These are phyloP conservation scores for Hypoxylon sp. DNA, from an alignment of 2,329 filamentous ascomycete species.

Conservation along the genomic window DNA sequence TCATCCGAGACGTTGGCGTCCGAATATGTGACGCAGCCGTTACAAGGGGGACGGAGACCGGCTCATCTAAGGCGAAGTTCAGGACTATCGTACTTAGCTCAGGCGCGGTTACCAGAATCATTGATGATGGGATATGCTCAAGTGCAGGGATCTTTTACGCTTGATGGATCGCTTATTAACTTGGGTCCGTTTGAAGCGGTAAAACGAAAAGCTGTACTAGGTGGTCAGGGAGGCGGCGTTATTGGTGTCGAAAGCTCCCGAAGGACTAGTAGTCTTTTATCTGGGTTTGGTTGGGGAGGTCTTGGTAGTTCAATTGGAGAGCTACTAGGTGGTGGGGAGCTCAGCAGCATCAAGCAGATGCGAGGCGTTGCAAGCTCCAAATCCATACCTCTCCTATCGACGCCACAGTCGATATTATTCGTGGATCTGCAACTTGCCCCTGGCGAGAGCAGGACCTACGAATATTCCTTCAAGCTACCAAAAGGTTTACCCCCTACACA, in stretches of 20 bases:
- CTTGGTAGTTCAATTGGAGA: slow-evolving; percentile 89
- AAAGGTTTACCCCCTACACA: slow-evolving; percentile 90
- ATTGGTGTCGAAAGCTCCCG: slow-evolving; percentile 80
- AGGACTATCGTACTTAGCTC: slow-evolving; percentile 52
- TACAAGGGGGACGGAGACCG: slow-evolving; percentile 50
- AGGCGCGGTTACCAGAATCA: slow-evolving; percentile 70
- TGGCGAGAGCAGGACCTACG: slow-evolving; percentile 87
- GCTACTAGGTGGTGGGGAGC: slow-evolving; percentile 83
- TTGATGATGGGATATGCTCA: slow-evolving; percentile 99
- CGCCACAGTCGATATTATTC: slow-evolving; percentile 93
- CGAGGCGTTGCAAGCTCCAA: slow-evolving; percentile 85
- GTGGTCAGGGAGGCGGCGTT: slow-evolving; percentile 86
- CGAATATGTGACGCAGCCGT: slow-evolving; percentile 75
- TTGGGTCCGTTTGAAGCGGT: slow-evolving; percentile 92
- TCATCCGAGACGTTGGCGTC: slow-evolving; percentile 93
- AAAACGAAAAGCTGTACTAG: slow-evolving; percentile 90
- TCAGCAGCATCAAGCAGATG: slow-evolving; percentile 96
- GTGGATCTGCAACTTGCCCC: slow-evolving; percentile 89
- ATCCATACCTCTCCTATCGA: slow-evolving; percentile 89
- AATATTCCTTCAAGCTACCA: slow-evolving; percentile 86
- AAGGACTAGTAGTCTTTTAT: slow-evolving; percentile 80
- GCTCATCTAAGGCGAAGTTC: slow-evolving; percentile 59
- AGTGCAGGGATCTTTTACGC: slow-evolving; percentile 86
- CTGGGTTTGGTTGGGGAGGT: slow-evolving; percentile 85
- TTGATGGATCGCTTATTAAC: slow-evolving; percentile 92